Conservation (phyloP, 2,329 filamentous ascomycete species). For the Fusarium cicatricum region DNA sequence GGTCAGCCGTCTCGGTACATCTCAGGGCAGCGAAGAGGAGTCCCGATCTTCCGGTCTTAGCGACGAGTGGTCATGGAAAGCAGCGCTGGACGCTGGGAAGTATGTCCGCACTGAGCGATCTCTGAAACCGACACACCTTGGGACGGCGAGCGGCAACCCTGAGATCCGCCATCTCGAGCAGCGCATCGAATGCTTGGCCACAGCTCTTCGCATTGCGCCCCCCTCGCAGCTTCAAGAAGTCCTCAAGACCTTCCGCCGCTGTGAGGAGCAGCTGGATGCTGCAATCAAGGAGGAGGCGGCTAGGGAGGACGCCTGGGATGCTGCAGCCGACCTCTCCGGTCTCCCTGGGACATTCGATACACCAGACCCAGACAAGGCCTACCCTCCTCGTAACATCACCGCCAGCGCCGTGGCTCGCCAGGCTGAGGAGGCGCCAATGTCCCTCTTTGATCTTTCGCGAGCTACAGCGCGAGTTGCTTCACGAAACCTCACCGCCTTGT, state of each 20-base stretch:
- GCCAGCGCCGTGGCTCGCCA: slow-evolving; percentile 47
- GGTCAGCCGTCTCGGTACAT: slow-evolving; percentile 68
- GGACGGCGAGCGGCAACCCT: slow-evolving; percentile 66
- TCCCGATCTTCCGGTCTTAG: slow-evolving; percentile 21
- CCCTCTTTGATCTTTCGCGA: slow-evolving; percentile 69
- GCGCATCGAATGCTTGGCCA: slow-evolving; percentile 80
- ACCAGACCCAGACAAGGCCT: slow-evolving; percentile 36
- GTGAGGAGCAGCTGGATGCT: slow-evolving; percentile 78
- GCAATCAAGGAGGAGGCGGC: slow-evolving; percentile 72
- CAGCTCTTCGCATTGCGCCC: slow-evolving; percentile 78
- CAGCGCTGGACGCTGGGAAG: slow-evolving; percentile 79
- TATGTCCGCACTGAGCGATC: slow-evolving; percentile 68
- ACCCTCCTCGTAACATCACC: slow-evolving; percentile 46
- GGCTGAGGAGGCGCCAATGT: slow-evolving; percentile 68
- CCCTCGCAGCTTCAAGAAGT: slow-evolving; percentile 76
- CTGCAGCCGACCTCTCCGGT: slow-evolving; percentile 65
- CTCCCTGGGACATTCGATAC: slow-evolving; percentile 64
- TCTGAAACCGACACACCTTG: slow-evolving; percentile 64
- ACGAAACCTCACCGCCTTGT: slow-evolving; percentile 64
- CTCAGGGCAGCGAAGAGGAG: slow-evolving; percentile 14
- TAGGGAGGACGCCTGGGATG: slow-evolving; percentile 75
- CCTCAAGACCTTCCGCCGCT: slow-evolving; percentile 76
- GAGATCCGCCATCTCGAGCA: slow-evolving; percentile 79
- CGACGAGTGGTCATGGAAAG: slow-evolving; percentile 80
- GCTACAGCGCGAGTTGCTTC: slow-evolving; percentile 68